These are phyloP conservation scores for Coniella lustricola DNA, from an alignment of 2,329 filamentous ascomycete genomes.

Conservation along the genomic window DNA sequence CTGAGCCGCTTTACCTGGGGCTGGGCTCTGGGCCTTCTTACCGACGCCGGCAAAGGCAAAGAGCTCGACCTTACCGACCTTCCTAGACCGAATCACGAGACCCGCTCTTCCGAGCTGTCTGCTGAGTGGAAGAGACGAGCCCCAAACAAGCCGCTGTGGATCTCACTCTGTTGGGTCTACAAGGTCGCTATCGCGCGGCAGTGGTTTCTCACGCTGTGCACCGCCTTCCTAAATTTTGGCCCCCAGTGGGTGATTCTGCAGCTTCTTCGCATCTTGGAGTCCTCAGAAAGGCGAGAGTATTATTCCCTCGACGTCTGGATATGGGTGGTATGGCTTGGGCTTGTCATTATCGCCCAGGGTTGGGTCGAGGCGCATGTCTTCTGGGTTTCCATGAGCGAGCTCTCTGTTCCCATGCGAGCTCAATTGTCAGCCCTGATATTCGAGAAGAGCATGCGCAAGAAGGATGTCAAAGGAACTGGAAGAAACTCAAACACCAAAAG, in stretches of 20 bases:
- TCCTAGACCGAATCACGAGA: slow-evolving; percentile 50
- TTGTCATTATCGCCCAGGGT: slow-evolving; percentile 49
- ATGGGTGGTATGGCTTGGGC: slow-evolving; percentile 60
- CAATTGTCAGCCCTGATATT: slow-evolving; percentile 69
- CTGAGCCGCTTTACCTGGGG: slow-evolving; percentile 57
- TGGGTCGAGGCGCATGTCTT: slow-evolving; percentile 60
- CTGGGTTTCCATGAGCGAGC: slow-evolving; percentile 57
- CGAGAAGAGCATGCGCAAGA: slow-evolving; percentile 67
- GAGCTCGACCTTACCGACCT: slow-evolving; percentile 57
- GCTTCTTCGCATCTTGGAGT: slow-evolving; percentile 59
- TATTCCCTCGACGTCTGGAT: slow-evolving; percentile 52
- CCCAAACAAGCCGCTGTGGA: slow-evolving; percentile 49
- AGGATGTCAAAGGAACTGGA: slow-evolving; percentile 63
- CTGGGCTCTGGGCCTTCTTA: slow-evolving; percentile 54
- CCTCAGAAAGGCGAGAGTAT: slow-evolving; percentile 35
- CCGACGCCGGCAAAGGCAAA: slow-evolving; percentile 47
- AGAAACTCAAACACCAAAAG: slow-evolving; percentile 36
- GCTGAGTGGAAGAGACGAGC: slow-evolving; percentile 41
- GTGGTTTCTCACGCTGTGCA: slow-evolving; percentile 46
- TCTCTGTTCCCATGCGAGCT: slow-evolving; percentile 60
- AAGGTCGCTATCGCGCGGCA: slow-evolving; percentile 49
- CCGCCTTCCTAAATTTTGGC: slow-evolving; percentile 55
- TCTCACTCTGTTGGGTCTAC: slow-evolving; percentile 53
- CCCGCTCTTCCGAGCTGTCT: slow-evolving; percentile 43
- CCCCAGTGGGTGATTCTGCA: slow-evolving; percentile 64